phyloP scores from a whole-genome alignment of 148 eudicot genomes.

The Chenopodium berlandieri region DNA sequence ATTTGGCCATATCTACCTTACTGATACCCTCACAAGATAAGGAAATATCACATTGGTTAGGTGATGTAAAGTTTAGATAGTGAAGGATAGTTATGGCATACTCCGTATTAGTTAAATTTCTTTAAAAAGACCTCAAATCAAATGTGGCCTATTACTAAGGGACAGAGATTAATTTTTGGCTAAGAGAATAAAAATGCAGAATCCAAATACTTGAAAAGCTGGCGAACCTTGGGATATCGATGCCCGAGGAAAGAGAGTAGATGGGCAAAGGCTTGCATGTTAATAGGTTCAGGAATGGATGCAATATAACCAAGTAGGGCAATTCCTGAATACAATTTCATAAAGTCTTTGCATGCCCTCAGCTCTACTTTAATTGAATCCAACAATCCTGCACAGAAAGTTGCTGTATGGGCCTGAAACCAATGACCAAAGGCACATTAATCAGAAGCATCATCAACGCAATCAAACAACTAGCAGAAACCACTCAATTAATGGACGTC shows the following conservation, averaged over 20 bases:
- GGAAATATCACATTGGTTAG: too few species aligned
- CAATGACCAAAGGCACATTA: conserved; percentile 13
- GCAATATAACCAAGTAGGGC: conserved; percentile 89
- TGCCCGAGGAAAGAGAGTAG: conserved; percentile 77
- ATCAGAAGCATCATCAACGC: conserved; percentile 17
- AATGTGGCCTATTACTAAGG: not conserved
- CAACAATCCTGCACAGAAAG: conserved; percentile 69
- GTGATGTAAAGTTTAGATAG: too few species aligned
- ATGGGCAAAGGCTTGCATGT: conserved; percentile 63
- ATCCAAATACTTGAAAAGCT: conserved; percentile 5
- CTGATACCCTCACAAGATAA: too few species aligned
- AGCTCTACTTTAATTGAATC: conserved; percentile 67
- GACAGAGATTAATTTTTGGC: not conserved
- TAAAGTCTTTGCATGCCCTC: conserved; percentile 80
- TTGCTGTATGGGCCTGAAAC: conserved; percentile 62
- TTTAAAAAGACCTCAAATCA: not conserved
- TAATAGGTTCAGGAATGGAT: conserved; percentile 60
- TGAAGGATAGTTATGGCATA: not conserved
- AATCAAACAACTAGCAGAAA: conserved; percentile 7
- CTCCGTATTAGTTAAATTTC: not conserved
- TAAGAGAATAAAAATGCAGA: not conserved
- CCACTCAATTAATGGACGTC: not conserved
- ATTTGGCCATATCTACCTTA: too few species aligned
- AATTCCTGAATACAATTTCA: conserved; percentile 87
- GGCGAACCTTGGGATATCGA: conserved; percentile 88